A percentile compares a stretch with the other conserved stretches of the same genome.
These are phyloP conservation scores for Solanum hybrid DNA, from an alignment of 305 asterid species.

Conservation along the genomic window DNA sequence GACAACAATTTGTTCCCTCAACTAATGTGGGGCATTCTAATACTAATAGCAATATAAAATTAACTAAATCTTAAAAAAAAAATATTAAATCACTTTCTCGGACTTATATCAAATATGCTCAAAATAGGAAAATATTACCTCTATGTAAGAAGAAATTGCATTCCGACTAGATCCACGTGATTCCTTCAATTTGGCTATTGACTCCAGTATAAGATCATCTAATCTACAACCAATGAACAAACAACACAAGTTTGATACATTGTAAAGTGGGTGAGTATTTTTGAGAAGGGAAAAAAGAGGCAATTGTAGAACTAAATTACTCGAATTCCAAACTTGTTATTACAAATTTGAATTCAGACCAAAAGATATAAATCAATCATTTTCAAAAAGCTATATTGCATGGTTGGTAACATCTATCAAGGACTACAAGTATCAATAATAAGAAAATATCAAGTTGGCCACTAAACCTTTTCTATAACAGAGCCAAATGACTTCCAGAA, in stretches of 20 bases:
- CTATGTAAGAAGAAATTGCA: slow-evolving; percentile 57
- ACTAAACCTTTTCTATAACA: not conserved
- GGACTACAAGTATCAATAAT: not conserved
- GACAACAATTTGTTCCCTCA: not conserved
- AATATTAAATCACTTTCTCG: not conserved
- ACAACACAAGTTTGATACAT: not conserved
- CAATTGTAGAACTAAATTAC: not conserved
- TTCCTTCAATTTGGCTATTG: slow-evolving; percentile 72
- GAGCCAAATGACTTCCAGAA: not conserved
- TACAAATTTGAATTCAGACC: not conserved
- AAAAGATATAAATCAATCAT: not conserved
- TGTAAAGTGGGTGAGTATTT: not conserved
- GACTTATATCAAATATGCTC: not conserved
- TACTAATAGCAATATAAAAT: not conserved
- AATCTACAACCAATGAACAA: slow-evolving; percentile 35
- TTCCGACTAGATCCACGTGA: slow-evolving; percentile 76
- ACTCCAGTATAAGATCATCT: slow-evolving; percentile 77
- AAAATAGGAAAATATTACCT: slow-evolving; percentile 31
- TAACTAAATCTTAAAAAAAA: not conserved
- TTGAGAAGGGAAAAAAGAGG: not conserved
- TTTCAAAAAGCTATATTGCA: not conserved
- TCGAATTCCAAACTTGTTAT: not conserved
- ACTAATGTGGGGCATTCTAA: not conserved
- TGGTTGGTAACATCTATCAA: not conserved
- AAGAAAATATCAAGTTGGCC: not conserved